Conservation (phyloP, 345 rosid species). For the Eucalyptus victrix region DNA sequence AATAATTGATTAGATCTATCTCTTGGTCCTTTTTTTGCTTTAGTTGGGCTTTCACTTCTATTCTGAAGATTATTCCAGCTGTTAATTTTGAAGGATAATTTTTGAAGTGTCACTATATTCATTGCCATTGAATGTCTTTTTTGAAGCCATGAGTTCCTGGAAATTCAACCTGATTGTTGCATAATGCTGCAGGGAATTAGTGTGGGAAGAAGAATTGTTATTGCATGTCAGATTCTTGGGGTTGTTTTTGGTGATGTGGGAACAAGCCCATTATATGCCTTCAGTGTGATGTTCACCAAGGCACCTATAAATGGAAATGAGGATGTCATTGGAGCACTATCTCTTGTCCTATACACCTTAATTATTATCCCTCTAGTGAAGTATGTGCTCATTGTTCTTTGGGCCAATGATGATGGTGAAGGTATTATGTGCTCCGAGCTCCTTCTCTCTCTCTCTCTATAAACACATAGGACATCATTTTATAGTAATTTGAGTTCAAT, state of each 20-base stretch:
- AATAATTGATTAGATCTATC: background rate
- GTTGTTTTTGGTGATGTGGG: conserved; percentile 99
- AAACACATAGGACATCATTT: background rate
- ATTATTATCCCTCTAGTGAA: conserved; percentile 83
- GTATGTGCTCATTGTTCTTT: conserved; percentile 91
- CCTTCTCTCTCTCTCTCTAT: background rate
- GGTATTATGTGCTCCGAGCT: conserved; percentile 19
- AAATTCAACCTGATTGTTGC: background rate
- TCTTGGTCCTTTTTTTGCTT: background rate
- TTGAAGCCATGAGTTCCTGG: background rate
- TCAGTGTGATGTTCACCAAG: conserved; percentile 88
- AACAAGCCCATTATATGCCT: conserved; percentile 92
- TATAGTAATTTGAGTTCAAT: background rate
- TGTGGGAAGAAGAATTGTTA: conserved; percentile 61
- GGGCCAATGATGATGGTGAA: conserved; percentile 99
- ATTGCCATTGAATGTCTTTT: background rate
- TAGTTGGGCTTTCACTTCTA: background rate
- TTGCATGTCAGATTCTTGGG: conserved; percentile 91
- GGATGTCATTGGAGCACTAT: conserved; percentile 91
- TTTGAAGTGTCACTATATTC: background rate
- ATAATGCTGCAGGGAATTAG: conserved; percentile 54
- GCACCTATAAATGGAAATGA: conserved; percentile 72
- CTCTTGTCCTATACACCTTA: conserved; percentile 80
- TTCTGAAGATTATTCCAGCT: background rate
- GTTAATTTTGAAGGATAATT: background rate